A percentile compares a stretch with the other conserved stretches of the same genome.
phyloP scores from a whole-genome alignment of 139 green algal genomes.

The Deuterostichococcus epilithicus region DNA sequence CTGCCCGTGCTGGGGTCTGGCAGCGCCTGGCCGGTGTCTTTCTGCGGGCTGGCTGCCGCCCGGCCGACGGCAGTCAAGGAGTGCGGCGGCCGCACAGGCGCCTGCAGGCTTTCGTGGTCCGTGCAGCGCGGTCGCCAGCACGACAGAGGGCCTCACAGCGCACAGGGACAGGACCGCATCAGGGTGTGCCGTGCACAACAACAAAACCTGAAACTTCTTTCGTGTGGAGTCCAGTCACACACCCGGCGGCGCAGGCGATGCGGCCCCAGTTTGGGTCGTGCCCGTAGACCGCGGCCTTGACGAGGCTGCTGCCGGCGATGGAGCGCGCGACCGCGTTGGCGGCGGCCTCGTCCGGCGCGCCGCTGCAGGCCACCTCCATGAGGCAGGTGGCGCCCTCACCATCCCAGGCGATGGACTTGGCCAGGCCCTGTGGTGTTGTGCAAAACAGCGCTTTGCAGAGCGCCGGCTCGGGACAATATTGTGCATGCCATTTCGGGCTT shows the following conservation, averaged over 20 bases:
- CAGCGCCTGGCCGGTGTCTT: too few relatives aligned
- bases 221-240: neutral
- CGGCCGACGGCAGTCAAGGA: too few relatives aligned
- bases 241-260: constrained; percentile 92
- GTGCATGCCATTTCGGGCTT: too few relatives aligned
- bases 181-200: neutral
- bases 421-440: constrained; percentile 60
- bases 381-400: constrained; percentile 96
- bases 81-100: too few relatives aligned
- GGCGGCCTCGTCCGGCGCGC: constrained; percentile 37
- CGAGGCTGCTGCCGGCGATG: constrained; percentile 77
- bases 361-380: constrained; percentile 75
- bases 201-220: neutral
- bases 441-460: too few relatives aligned
- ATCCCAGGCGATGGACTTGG: constrained; percentile 98
- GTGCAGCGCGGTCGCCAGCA: too few relatives aligned
- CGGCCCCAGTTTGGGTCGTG: constrained; percentile 98
- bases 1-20: too few relatives aligned
- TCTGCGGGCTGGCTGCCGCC: too few relatives aligned
- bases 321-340: constrained; percentile 71
- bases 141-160: neutral
- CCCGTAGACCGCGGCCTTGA: constrained; percentile 93
- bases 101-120: too few relatives aligned
- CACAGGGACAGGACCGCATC: neutral
- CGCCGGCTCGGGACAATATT: too few relatives aligned